These are phyloP conservation scores for Fusarium clavum DNA, from an alignment of 2,329 filamentous ascomycete species.

Conservation along the genomic window DNA sequence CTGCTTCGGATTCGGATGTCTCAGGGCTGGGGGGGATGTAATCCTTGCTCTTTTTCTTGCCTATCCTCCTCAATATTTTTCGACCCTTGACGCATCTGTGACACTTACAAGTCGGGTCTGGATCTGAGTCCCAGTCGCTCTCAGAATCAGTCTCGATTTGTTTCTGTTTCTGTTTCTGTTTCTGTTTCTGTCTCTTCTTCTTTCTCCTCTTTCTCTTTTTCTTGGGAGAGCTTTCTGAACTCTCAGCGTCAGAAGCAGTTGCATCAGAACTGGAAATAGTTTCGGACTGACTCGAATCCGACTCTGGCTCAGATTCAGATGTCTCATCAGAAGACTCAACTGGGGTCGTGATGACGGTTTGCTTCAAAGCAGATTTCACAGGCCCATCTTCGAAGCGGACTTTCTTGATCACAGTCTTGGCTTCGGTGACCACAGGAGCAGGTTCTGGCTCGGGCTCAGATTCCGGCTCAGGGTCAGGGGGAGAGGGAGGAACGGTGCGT, in stretches of 20 bases:
- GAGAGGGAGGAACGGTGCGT: not conserved
- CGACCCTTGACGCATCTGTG: constrained; percentile 41
- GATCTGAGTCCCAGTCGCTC: constrained; percentile 50
- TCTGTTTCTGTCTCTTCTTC: constrained; percentile 36
- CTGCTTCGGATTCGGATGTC: constrained; percentile 40
- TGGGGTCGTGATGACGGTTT: constrained; percentile 28
- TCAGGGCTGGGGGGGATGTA: constrained; percentile 12
- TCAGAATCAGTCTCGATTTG: constrained; percentile 32
- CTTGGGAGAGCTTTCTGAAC: constrained; percentile 24
- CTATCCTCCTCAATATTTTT: constrained; percentile 38
- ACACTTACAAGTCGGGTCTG: constrained; percentile 50
- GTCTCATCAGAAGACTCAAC: constrained; percentile 40
- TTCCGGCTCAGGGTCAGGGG: not conserved
- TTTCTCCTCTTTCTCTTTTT: constrained; percentile 34
- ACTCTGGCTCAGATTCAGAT: constrained; percentile 16
- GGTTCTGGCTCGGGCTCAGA: not conserved
- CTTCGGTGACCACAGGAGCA: not conserved
- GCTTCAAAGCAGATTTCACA: constrained; percentile 44
- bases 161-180: constrained; percentile 18
- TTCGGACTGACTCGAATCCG: constrained; percentile 43
- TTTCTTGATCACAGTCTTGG: constrained; percentile 51
- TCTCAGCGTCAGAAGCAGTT: constrained; percentile 35
- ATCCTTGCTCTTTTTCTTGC: constrained; percentile 34
- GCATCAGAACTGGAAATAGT: constrained; percentile 25
- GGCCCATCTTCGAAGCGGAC: constrained; percentile 56